Base-by-base conservation (phyloP, 2,329 filamentous ascomycete genomes). In the Aspergillus udagawae region DNA sequence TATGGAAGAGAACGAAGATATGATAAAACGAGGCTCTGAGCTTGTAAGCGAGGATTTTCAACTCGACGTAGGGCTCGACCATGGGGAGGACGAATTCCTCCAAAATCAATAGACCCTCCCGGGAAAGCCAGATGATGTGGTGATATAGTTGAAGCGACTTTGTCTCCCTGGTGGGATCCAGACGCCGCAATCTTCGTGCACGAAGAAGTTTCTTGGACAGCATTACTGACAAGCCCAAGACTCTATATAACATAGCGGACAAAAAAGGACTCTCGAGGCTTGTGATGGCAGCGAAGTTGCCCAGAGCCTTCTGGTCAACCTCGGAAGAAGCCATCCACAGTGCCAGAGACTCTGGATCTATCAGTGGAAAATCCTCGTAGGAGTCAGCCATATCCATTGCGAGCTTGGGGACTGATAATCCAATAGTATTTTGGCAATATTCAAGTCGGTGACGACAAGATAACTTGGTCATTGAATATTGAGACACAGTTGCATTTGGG, bases 221-320 rank as follows among this genome's bases (percentile, higher is more conserved):
- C 70, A 94, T 88, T 58, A 96, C 88, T 3, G 93, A 96, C 14
- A 97, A 82, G 1, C 94, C 94, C 10, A 97, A 83, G 44, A 97
- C 87, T 74, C 94, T 94, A 77, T 92, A 97, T 49, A 99, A 83
- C 72, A 91, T 92, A 21, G 74, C 68, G 38, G 72, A 90, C 49
- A 97, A 83, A 20, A 92, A 81, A 3, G 90, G 87, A 69, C 93
- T 94, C 65, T 90, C 87, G 59, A 83, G 79, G 70, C 88, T 86
- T 65, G 91, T 92, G 60, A 86, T 83, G 75, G 87, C 89, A 72
- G 94, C 93, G 72, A 96, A 87, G 71, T 86, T 88, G 77, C 91
- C 92, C 69, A 99, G 83, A 77, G 95, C 96, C 79, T 97, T 99
- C 79, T 96, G 92, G 75, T 99, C 94, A 61, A 97, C 91, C 77